Conservation (phyloP, 371 early-diverging fungal genomes). For the Amoeboaphelidium occidentale region DNA sequence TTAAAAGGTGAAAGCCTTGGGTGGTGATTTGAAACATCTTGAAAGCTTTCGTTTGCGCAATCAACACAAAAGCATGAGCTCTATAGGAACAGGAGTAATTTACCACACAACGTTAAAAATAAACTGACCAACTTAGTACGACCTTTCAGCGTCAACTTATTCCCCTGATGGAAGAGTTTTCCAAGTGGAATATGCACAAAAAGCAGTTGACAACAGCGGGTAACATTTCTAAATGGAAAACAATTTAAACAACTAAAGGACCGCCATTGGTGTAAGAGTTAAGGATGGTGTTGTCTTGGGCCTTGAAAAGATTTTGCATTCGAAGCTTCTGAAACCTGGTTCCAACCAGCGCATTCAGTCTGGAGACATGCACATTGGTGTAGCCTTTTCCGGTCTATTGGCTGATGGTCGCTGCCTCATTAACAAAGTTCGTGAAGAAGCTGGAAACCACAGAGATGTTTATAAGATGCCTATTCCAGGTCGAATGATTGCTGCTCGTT, state of each 20-base stretch:
- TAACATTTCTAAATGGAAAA: constrained; percentile 14
- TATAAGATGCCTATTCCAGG: constrained; percentile 61
- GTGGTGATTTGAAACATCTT: too few relatives aligned
- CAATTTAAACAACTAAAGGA: constrained; percentile 19
- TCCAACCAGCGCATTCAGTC: constrained; percentile 67
- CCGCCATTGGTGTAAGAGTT: constrained; percentile 73
- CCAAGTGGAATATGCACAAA: constrained; percentile 92
- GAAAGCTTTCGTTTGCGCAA: too few relatives aligned
- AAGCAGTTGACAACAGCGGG: constrained; percentile 96
- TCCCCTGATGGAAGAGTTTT: constrained; percentile 96
- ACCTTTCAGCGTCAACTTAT: constrained; percentile 87
- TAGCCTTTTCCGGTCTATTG: constrained; percentile 72
- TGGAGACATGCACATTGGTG: constrained; percentile 73
- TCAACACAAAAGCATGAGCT: too few relatives aligned
- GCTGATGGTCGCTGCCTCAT: constrained; percentile 85
- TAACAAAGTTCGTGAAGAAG: constrained; percentile 73
- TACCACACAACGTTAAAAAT: too few relatives aligned
- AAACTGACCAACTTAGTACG: constrained; percentile 71
- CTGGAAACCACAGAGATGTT: constrained; percentile 57
- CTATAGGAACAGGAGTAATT: too few relatives aligned
- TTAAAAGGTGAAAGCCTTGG: too few relatives aligned
- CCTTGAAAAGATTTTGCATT: constrained; percentile 79
- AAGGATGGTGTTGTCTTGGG: constrained; percentile 90
- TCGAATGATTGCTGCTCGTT: constrained; percentile 68
- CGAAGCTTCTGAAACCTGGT: constrained; percentile 55